Evolutionary conservation across 1,139 yeast species (phyloP).

Genomic region (Pichiaceae sp.): DNA sequence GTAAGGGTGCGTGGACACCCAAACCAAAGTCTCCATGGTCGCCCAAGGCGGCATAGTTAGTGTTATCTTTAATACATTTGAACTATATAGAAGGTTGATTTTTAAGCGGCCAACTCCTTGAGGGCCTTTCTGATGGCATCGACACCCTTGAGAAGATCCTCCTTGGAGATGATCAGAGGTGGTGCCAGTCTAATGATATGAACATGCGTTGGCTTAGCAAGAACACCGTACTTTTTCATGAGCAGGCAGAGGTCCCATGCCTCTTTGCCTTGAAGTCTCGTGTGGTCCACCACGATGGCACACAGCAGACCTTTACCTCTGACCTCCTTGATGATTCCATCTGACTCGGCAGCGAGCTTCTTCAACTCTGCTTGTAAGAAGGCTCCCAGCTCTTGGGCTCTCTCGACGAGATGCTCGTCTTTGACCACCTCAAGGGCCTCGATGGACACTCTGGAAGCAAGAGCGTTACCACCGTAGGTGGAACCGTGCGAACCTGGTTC

Average conservation of each 20-base stretch:
- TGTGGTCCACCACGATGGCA: conserved; percentile 85
- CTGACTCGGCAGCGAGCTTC: conserved; percentile 48
- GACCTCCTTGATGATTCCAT: conserved; percentile 78
- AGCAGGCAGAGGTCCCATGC: conserved; percentile 95
- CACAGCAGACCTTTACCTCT: conserved; percentile 87
- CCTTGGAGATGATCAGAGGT: conserved; percentile 84
- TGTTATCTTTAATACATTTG: too few species aligned
- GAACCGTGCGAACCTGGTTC: conserved; percentile 98
- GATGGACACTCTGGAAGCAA: conserved; percentile 88
- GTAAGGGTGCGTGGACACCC: too few species aligned
- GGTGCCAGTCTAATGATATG: conserved; percentile 95
- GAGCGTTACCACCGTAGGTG: conserved; percentile 96
- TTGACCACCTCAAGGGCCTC: conserved; percentile 88
- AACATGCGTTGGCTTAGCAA: conserved; percentile 97
- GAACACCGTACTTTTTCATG: conserved; percentile 81
- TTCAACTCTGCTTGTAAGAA: conserved; percentile 59
- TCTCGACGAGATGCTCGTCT: conserved; percentile 79
- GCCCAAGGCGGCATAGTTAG: too few species aligned
- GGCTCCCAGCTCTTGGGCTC: conserved; percentile 66
- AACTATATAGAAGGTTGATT: too few species aligned
- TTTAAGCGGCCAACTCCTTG: conserved; percentile 37
- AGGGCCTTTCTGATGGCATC: conserved; percentile 60
- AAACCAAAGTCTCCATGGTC: too few species aligned
- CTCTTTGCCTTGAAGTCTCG: conserved; percentile 67
- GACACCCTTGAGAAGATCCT: conserved; percentile 77